A percentile compares a stretch with the other conserved stretches of the same genome.
phyloP scores from a whole-genome alignment of 805 yeast species.

The Schizosaccharomyces osmophilus region DNA sequence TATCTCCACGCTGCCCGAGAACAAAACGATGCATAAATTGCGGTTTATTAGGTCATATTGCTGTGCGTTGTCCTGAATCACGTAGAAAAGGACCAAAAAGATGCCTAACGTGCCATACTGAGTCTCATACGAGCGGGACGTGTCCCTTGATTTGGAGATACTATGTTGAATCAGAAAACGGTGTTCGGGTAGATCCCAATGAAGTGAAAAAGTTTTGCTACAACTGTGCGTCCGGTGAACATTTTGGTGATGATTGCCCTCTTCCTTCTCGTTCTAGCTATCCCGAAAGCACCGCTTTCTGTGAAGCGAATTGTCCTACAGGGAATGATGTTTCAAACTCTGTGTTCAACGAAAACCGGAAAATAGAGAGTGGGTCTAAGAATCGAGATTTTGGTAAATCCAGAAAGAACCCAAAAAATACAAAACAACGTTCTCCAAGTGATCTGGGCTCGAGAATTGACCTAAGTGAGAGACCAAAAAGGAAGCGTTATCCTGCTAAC shows the following conservation, averaged over 20 bases:
- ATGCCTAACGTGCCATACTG: background rate
- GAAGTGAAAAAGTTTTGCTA: background rate
- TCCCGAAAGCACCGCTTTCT: background rate
- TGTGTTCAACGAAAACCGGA: background rate
- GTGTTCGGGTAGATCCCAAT: background rate
- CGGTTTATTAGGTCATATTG: background rate
- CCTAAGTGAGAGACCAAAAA: too few relatives aligned
- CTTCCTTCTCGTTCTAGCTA: background rate
- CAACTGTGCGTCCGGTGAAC: background rate
- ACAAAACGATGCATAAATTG: background rate
- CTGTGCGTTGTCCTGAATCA: background rate
- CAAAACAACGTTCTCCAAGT: background rate
- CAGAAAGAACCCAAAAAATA: background rate
- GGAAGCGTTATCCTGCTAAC: too few relatives aligned
- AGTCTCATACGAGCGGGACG: background rate
- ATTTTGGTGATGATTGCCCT: slow-evolving; percentile 1
- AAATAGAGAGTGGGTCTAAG: background rate
- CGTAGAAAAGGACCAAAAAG: background rate
- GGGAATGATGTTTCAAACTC: background rate
- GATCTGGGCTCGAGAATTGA: background rate
- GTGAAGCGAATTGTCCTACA: background rate
- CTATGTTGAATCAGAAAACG: background rate
- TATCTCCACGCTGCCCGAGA: background rate
- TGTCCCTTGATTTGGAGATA: slow-evolving; percentile 2
- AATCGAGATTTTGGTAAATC: background rate